Conservation (phyloP, 2,329 filamentous ascomycete species). For the Nemania diffusa region DNA sequence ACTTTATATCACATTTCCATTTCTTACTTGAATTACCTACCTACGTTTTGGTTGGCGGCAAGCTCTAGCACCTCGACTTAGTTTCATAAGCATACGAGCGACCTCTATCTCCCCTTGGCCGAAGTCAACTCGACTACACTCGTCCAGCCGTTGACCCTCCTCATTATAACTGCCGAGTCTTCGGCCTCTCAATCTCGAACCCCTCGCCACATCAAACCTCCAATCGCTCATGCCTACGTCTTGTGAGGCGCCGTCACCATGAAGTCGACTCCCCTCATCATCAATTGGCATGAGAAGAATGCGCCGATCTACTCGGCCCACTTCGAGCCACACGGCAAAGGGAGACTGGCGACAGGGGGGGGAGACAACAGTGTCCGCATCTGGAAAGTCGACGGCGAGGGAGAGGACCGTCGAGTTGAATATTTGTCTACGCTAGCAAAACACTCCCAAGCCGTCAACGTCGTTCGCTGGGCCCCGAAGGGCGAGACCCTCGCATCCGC, state of each 20-base stretch:
- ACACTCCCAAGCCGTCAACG: slow-evolving; percentile 97
- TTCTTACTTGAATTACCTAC: neutral
- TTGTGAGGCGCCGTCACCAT: slow-evolving; percentile 63
- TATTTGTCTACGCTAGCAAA: slow-evolving; percentile 93
- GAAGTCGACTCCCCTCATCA: slow-evolving; percentile 96
- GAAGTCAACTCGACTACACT: neutral
- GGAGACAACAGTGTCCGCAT: slow-evolving; percentile 96
- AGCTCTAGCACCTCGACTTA: slow-evolving; percentile 3
- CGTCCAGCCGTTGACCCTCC: neutral
- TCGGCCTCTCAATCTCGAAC: slow-evolving; percentile 1
- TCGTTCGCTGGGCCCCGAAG: slow-evolving; percentile 94
- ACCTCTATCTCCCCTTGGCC: neutral
- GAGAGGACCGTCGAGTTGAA: slow-evolving; percentile 87
- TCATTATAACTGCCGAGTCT: neutral
- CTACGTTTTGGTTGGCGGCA: neutral
- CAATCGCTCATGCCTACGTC: slow-evolving; percentile 39
- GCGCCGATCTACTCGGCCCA: slow-evolving; percentile 97
- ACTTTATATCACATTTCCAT: slow-evolving; percentile 11
- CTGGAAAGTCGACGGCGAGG: slow-evolving; percentile 88
- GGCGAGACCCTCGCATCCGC: slow-evolving; percentile 94
- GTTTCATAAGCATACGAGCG: neutral
- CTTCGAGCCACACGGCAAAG: slow-evolving; percentile 92
- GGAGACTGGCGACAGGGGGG: slow-evolving; percentile 89
- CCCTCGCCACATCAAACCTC: slow-evolving; percentile 18
- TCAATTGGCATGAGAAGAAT: slow-evolving; percentile 99